These are phyloP conservation scores for Tetragonia tetragonoides DNA, from an alignment of 148 eudicot species.

Conservation along the genomic window DNA sequence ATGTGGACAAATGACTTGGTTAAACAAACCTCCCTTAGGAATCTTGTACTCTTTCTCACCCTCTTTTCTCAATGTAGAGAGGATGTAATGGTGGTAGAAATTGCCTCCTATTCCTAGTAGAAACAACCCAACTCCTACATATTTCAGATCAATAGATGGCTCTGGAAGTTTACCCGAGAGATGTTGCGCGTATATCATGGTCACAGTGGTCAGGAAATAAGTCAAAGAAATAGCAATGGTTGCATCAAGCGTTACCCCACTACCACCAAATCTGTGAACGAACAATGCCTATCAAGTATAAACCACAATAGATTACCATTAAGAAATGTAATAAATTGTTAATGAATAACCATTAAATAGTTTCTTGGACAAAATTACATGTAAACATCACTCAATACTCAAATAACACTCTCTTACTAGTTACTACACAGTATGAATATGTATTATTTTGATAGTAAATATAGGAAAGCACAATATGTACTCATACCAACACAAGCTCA, in stretches of 20 bases:
- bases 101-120: constrained; percentile 42
- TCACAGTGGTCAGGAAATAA: constrained; percentile 29
- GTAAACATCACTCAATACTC: too few relatives aligned
- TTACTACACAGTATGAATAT: too few relatives aligned
- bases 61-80: constrained; percentile 31
- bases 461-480: too few relatives aligned
- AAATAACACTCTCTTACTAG: too few relatives aligned
- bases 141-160: constrained; percentile 39
- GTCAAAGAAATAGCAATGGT: constrained; percentile 24
- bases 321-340: background rate
- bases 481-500: too few relatives aligned
- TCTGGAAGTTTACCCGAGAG: constrained; percentile 29
- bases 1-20: constrained; percentile 58
- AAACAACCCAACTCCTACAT: constrained; percentile 36
- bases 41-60: constrained; percentile 56
- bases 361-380: too few relatives aligned
- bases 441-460: too few relatives aligned
- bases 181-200: constrained; percentile 41
- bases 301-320: background rate
- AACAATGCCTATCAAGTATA: constrained; percentile 31
- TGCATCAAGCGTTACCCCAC: constrained; percentile 32
- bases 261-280: constrained; percentile 46
- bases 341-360: too few relatives aligned
- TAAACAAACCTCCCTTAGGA: constrained; percentile 58
- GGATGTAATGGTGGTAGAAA: constrained; percentile 49